These are phyloP conservation scores for Spiraea crenata DNA, from an alignment of 331 rosid species.

Conservation along the genomic window DNA sequence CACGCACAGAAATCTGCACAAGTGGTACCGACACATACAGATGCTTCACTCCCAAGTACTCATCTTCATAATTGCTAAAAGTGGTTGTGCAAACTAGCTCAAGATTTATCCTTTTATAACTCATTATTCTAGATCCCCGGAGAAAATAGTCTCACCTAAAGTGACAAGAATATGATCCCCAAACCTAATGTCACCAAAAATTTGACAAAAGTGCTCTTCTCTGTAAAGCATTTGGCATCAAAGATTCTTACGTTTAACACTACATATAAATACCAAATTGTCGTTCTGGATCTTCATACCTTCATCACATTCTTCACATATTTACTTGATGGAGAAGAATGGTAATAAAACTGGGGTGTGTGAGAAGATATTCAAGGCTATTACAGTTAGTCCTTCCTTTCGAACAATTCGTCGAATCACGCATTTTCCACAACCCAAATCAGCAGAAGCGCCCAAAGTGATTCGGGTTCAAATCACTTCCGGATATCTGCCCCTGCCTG, in stretches of 20 bases:
- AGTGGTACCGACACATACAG: neutral
- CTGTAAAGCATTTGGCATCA: neutral
- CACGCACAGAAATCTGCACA: neutral
- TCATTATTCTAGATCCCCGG: neutral
- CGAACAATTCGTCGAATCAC: constrained; percentile 31
- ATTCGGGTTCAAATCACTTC: constrained; percentile 7
- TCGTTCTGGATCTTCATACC: constrained; percentile 3
- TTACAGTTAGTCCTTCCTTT: constrained; percentile 32
- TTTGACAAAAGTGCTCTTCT: neutral
- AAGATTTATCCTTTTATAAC: no score
- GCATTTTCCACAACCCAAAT: neutral
- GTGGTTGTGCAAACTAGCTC: constrained; percentile 12
- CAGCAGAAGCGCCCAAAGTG: neutral
- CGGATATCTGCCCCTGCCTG: neutral
- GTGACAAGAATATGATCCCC: constrained; percentile 54
- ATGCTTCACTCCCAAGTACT: neutral
- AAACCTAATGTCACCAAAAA: neutral
- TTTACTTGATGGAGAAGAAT: constrained; percentile 45
- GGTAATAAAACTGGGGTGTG: constrained; percentile 29
- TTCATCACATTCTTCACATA: neutral
- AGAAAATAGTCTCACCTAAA: constrained; percentile 26
- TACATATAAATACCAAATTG: constrained; percentile 9
- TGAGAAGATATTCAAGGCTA: constrained; percentile 45
- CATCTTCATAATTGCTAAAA: neutral
- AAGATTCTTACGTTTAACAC: neutral